Base-by-base conservation (phyloP, 1,284 basidiomycete genomes). In the Leccinum pachyderme region DNA sequence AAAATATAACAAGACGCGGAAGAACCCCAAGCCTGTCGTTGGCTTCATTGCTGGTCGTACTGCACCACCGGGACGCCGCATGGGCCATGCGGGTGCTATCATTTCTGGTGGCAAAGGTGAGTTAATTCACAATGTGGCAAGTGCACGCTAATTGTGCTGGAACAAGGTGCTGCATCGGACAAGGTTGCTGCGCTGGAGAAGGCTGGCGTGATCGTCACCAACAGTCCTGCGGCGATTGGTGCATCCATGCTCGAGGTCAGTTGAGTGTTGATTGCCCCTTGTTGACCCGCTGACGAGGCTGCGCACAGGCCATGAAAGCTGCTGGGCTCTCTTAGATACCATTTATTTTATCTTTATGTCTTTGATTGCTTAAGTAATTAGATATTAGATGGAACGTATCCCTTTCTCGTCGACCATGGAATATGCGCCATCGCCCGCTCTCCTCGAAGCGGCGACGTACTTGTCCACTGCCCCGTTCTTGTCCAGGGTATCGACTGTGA, bases 21-120 rank as follows among this genome's bases (percentile, higher is more conserved):
- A 77, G 59, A 81, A 89, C 66, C 93, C 93, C 61, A 99, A 99
- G 76, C 97, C 97, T 53, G 94, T 99, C 44, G 94, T 99, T 56
- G 92, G 91, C 52, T 99, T 99, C 76, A 98, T 99, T 68, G 97
- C 97, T 58, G 97, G 95, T 56, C 88, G 90, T 54, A 99, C 97
- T 52, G 97, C 97, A 44, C 97, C 97, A 54, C 97, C 97, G 44
- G 97, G 97, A 51, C 82, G 97, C 65, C 87, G 96, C 64, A 99
- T 99, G 97, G 97, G 97, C 52, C 95, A 98, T 72, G 95, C 95
- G 56, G 95, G 97, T 65, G 97, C 96, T 56, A 98, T 99, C 73
- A 98, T 99, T 64, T 86, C 91, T 56, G 97, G 97, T 62, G 97
- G 97, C 52, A 99, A 99, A 79, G 96, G 93, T 84, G 41, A 56